These are phyloP conservation scores for Ascocoryne sarcoides DNA, from an alignment of 2,329 filamentous ascomycete genomes.

Conservation along the genomic window DNA sequence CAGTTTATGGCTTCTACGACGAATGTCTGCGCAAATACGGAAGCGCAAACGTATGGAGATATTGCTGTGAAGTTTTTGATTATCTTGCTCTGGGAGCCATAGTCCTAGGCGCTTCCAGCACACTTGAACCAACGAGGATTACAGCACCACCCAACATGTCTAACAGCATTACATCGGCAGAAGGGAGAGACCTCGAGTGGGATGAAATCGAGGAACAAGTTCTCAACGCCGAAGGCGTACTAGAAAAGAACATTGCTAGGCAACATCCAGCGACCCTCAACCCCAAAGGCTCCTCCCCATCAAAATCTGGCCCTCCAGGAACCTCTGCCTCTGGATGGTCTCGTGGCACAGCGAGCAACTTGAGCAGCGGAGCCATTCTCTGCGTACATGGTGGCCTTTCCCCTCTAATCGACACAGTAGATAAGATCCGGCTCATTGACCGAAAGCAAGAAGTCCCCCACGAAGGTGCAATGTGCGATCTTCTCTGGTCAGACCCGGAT, in stretches of 20 bases:
- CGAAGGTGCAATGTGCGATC: constrained; percentile 97
- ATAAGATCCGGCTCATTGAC: constrained; percentile 91
- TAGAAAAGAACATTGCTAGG: constrained; percentile 64
- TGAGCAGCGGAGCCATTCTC: constrained; percentile 67
- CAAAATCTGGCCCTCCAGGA: constrained; percentile 63
- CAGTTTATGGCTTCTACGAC: constrained; percentile 96
- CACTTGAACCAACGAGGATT: constrained; percentile 39
- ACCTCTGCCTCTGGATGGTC: constrained; percentile 69
- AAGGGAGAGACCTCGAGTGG: constrained; percentile 54
- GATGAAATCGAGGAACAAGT: constrained; percentile 95
- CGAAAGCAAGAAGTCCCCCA: constrained; percentile 97
- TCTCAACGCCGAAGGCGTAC: constrained; percentile 71
- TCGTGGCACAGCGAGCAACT: constrained; percentile 53
- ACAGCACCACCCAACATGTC: constrained; percentile 34
- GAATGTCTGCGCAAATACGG: constrained; percentile 95
- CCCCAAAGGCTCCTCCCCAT: constrained; percentile 32
- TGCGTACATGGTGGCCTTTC: constrained; percentile 94
- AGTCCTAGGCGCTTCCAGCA: constrained; percentile 79
- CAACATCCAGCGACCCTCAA: constrained; percentile 23
- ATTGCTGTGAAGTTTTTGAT: constrained; percentile 97
- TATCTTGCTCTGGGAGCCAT: constrained; percentile 96
- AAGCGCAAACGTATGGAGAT: constrained; percentile 91
- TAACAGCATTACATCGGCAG: constrained; percentile 37
- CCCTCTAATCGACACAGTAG: constrained; percentile 83
- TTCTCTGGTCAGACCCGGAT: constrained; percentile 96